A percentile compares a stretch with the other conserved stretches of the same genome.
phyloP scores from a whole-genome alignment of 768 basidiomycete genomes.

The Asterophora lycoperdoides region DNA sequence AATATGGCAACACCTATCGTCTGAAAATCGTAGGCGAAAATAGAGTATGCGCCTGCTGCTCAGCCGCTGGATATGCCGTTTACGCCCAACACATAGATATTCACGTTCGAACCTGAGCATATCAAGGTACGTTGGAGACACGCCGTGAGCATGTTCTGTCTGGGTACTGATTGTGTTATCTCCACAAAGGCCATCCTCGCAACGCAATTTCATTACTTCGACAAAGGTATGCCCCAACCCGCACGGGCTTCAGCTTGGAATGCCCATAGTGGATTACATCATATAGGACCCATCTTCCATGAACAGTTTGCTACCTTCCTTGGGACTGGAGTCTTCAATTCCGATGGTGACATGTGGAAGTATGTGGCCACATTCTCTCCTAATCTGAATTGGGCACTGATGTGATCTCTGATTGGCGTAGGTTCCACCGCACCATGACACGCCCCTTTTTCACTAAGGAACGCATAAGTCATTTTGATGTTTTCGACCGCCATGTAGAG shows the following conservation, averaged over 20 bases:
- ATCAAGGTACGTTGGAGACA: constrained; percentile 31
- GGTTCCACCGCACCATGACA: constrained; percentile 64
- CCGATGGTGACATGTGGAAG: constrained; percentile 73
- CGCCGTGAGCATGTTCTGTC: background rate
- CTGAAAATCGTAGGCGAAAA: constrained; percentile 27
- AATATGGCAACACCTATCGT: constrained; percentile 23
- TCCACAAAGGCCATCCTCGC: constrained; percentile 35
- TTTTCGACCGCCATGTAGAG: constrained; percentile 50
- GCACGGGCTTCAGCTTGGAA: too few species aligned
- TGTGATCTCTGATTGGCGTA: constrained; percentile 16
- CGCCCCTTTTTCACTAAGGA: constrained; percentile 69
- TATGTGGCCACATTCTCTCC: constrained; percentile 17
- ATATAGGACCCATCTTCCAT: constrained; percentile 24
- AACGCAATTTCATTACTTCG: constrained; percentile 41
- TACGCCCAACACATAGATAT: constrained; percentile 23
- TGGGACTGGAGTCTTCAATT: constrained; percentile 57
- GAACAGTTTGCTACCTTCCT: constrained; percentile 34
- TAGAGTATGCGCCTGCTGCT: constrained; percentile 20
- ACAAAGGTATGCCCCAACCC: constrained; percentile 30
- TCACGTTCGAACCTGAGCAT: constrained; percentile 43
- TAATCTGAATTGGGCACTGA: background rate
- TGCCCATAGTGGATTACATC: background rate
- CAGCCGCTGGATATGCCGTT: background rate
- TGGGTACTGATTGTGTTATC: background rate
- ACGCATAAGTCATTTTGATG: constrained; percentile 57